phyloP scores from a whole-genome alignment of 1,284 basidiomycete genomes.

The Violaceomyces palustris region DNA sequence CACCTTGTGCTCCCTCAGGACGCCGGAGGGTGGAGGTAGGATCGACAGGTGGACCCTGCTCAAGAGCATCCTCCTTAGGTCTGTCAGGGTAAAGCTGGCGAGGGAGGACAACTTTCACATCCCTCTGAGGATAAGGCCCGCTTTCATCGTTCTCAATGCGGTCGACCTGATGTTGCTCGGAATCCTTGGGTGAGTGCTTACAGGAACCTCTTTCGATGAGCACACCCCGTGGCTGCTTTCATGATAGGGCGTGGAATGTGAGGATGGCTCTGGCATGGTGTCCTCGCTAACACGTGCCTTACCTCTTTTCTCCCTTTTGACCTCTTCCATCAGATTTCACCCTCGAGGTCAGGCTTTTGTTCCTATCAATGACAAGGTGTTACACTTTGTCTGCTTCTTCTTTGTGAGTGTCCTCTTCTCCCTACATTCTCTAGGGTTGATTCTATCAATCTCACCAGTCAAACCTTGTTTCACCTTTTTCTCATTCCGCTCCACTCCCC shows the following conservation, averaged over 20 bases:
- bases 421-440: too few species aligned
- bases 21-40: background rate
- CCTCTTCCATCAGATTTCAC: conserved; percentile 47
- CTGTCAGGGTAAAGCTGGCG: conserved; percentile 11
- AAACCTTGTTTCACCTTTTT: too few species aligned
- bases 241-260: background rate
- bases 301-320: too few species aligned
- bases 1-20: background rate
- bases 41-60: conserved; percentile 7
- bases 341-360: conserved; percentile 52
- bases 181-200: conserved; percentile 26
- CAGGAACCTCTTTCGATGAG: background rate
- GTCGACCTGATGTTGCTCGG: conserved; percentile 36
- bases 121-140: conserved; percentile 40
- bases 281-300: background rate
- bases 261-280: background rate
- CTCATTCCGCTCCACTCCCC: background rate
- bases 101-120: conserved; percentile 3
- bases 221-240: background rate
- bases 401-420: conserved; percentile 53
- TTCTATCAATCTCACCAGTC: too few species aligned
- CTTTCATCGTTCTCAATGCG: conserved; percentile 32
- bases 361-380: conserved; percentile 73
- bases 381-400: conserved; percentile 76
- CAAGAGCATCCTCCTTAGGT: conserved; percentile 20